A percentile compares a stretch with the other conserved stretches of the same genome.
phyloP scores from a whole-genome alignment of 129 eudicot genomes.

The Sambucus nigra region DNA sequence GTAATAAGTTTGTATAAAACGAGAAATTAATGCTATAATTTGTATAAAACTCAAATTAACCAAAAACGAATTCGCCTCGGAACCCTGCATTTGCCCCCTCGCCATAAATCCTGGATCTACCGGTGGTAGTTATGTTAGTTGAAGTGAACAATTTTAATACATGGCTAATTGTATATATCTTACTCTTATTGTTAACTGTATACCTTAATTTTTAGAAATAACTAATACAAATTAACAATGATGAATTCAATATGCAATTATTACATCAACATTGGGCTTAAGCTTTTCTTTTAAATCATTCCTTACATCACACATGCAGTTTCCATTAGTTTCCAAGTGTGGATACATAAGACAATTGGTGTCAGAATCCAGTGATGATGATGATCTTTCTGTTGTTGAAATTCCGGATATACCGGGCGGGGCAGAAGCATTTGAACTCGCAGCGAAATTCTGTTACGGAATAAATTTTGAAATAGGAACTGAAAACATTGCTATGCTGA shows the following conservation, averaged over 20 bases:
- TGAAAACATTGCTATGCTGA: constrained; percentile 42
- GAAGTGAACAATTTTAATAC: too few species aligned
- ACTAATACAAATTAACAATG: background rate
- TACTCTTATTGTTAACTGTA: too few species aligned
- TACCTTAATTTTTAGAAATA: too few species aligned
- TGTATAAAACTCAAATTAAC: too few species aligned
- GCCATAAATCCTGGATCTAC: too few species aligned
- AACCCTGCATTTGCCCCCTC: too few species aligned
- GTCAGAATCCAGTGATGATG: constrained; percentile 32
- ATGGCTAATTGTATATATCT: too few species aligned
- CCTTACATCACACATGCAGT: constrained; percentile 17
- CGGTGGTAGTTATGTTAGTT: too few species aligned
- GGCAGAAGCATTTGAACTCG: constrained; percentile 47
- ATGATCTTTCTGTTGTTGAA: constrained; percentile 18
- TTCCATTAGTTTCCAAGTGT: constrained; percentile 49
- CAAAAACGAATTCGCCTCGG: too few species aligned
- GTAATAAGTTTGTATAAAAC: too few species aligned
- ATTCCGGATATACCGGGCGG: constrained; percentile 51
- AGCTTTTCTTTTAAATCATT: background rate
- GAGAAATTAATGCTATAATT: too few species aligned
- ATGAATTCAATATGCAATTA: background rate
- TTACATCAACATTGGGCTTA: background rate
- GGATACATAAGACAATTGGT: constrained; percentile 42
- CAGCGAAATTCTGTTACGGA: constrained; percentile 53
- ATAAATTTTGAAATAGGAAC: constrained; percentile 46